These are phyloP conservation scores for Toxoplasma gondii DNA, from an alignment of 169 alveolate genomes.

Conservation along the genomic window DNA sequence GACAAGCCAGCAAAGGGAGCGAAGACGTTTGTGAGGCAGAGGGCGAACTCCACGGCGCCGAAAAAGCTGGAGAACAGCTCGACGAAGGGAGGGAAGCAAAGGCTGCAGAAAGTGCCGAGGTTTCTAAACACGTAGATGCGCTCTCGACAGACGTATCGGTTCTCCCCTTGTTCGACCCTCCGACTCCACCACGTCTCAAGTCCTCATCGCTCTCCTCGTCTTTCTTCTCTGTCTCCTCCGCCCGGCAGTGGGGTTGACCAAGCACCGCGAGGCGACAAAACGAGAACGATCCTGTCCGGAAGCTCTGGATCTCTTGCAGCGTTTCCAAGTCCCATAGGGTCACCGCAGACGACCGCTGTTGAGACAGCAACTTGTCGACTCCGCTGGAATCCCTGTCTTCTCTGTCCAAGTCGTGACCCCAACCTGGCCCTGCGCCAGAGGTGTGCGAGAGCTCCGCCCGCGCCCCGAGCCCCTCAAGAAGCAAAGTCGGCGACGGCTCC, in stretches of 20 bases:
- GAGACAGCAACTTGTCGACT: neutral
- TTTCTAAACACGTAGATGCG: neutral
- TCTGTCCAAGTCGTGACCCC: too few relatives aligned
- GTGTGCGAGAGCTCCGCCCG: neutral
- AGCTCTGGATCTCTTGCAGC: neutral
- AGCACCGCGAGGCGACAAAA: neutral
- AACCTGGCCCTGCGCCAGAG: too few relatives aligned
- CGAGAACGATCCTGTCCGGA: conserved; percentile 13
- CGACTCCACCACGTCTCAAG: neutral
- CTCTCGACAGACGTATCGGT: too few relatives aligned
- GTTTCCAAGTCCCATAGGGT: neutral
- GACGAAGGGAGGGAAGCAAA: neutral
- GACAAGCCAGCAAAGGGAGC: neutral
- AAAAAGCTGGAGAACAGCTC: neutral
- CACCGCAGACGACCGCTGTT: neutral
- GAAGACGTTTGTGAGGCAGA: neutral
- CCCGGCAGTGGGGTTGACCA: neutral
- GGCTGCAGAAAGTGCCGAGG: neutral
- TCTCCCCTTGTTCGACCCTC: neutral
- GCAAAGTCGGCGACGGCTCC: neutral
- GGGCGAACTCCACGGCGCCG: neutral
- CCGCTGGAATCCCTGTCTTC: neutral
- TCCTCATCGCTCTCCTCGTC: neutral
- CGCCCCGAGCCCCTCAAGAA: neutral
- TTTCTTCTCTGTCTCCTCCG: neutral